These are phyloP conservation scores for Malbranchea cinnamomea DNA, from an alignment of 2,329 filamentous ascomycete species.

Conservation along the genomic window DNA sequence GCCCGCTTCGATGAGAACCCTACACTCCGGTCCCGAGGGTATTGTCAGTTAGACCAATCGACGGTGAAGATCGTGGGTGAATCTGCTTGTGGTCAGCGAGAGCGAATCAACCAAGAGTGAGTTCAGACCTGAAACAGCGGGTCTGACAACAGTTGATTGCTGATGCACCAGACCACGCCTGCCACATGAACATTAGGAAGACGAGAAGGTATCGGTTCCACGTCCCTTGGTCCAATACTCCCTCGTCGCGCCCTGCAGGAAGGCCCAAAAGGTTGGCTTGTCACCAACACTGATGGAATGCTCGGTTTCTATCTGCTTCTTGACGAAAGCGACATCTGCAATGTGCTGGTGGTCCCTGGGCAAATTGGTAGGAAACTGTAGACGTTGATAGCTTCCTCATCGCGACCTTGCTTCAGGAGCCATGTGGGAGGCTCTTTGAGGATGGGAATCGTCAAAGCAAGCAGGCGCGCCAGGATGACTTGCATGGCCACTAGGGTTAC, in stretches of 20 bases:
- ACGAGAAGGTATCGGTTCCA: slow-evolving; percentile 26
- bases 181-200: slow-evolving; percentile 21
- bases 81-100: slow-evolving; percentile 1
- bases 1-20: slow-evolving; percentile 12
- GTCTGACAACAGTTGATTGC: slow-evolving; percentile 11
- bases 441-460: slow-evolving; percentile 16
- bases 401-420: slow-evolving; percentile 11
- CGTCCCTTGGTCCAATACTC: slow-evolving; percentile 18
- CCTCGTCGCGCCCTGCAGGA: slow-evolving; percentile 13
- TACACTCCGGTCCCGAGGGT: slow-evolving; percentile 13
- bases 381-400: slow-evolving; percentile 7
- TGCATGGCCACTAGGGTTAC: slow-evolving; percentile 18
- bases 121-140: background rate
- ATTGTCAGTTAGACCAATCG: slow-evolving; percentile 11
- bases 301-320: background rate
- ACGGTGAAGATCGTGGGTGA: slow-evolving; percentile 11
- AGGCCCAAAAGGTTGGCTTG: slow-evolving; percentile 13
- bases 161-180: slow-evolving; percentile 10
- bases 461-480: slow-evolving; percentile 18
- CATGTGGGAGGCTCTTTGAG: slow-evolving; percentile 20
- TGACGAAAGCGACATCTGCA: slow-evolving; percentile 4
- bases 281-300: slow-evolving; percentile 8
- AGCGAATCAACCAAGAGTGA: background rate
- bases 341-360: slow-evolving; percentile 11
- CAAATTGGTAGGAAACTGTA: slow-evolving; percentile 6